A percentile compares a stretch with the other conserved stretches of the same genome.
Evolutionary conservation across 2,329 filamentous ascomycete species (phyloP).

Genomic region (Cladorrhinum sp.): DNA sequence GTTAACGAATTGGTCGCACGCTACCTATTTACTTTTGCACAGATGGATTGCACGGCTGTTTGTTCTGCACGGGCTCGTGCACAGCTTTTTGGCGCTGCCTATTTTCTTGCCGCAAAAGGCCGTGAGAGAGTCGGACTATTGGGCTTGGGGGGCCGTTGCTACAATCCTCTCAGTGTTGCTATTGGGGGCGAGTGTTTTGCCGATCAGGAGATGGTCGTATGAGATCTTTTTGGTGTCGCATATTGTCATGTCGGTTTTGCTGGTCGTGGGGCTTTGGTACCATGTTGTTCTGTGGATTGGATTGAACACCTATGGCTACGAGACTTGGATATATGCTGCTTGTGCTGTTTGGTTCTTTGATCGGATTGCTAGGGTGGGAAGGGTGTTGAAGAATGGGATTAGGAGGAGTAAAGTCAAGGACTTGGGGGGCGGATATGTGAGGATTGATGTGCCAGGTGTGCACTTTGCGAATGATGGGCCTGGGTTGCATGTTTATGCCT

Average conservation of each 20-base stretch:
- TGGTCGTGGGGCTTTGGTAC: conserved; percentile 41
- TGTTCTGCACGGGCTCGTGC: conserved; percentile 44
- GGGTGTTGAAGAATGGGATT: conserved; percentile 40
- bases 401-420: conserved; percentile 37
- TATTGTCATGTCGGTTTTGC: conserved; percentile 39
- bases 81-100: conserved; percentile 42
- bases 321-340: conserved; percentile 44
- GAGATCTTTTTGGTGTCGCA: conserved; percentile 45
- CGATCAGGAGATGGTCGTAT: conserved; percentile 31
- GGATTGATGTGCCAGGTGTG: conserved; percentile 42
- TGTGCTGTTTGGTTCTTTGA: conserved; percentile 40
- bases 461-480: conserved; percentile 31
- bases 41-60: conserved; percentile 48
- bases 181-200: conserved; percentile 28
- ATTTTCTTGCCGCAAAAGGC: conserved; percentile 27
- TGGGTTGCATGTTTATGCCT: conserved; percentile 43
- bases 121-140: conserved; percentile 36
- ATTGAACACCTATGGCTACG: conserved; percentile 41
- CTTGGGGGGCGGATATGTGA: conserved; percentile 34
- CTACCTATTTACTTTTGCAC: conserved; percentile 48
- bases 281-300: conserved; percentile 35
- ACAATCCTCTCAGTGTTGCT: conserved; percentile 35
- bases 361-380: conserved; percentile 35
- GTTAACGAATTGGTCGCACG: conserved; percentile 48
- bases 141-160: conserved; percentile 42